phyloP scores from a whole-genome alignment of 495 filamentous ascomycete genomes.

The Neurospora sublineolata region DNA sequence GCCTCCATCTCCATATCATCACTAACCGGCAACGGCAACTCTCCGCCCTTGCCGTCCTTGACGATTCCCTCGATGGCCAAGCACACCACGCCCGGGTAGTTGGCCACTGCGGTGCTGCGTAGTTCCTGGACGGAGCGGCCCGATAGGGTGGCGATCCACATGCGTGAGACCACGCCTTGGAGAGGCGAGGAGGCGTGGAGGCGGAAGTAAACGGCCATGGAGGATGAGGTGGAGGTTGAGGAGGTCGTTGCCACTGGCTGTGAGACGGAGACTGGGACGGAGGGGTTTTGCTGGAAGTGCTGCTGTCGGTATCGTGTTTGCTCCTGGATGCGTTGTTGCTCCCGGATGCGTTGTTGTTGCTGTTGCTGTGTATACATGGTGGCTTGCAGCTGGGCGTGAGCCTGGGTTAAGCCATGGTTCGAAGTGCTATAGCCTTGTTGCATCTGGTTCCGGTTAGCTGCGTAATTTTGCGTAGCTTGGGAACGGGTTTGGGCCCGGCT shows the following conservation, averaged over 20 bases:
- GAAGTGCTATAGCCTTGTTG: not conserved
- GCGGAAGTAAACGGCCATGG: conserved; percentile 53
- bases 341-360: not conserved
- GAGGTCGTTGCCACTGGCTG: not conserved
- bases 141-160: conserved; percentile 53
- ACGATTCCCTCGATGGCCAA: conserved; percentile 54
- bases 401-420: not conserved
- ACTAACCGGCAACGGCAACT: not conserved
- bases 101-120: conserved; percentile 39
- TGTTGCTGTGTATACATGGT: not conserved
- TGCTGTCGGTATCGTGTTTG: not conserved
- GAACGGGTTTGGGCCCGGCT: not conserved
- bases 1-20: not conserved
- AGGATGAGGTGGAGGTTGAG: conserved; percentile 6
- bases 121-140: conserved; percentile 46
- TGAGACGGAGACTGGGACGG: not conserved
- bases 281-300: not conserved
- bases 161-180: conserved; percentile 26
- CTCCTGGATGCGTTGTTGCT: not conserved
- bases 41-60: conserved; percentile 25
- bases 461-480: not conserved
- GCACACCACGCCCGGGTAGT: conserved; percentile 44
- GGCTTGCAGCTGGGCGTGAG: not conserved
- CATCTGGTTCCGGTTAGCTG: not conserved
- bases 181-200: conserved; percentile 43